Base-by-base conservation (phyloP, 192 early-diverging fungal genomes). In the Kickxella alabastrina region DNA sequence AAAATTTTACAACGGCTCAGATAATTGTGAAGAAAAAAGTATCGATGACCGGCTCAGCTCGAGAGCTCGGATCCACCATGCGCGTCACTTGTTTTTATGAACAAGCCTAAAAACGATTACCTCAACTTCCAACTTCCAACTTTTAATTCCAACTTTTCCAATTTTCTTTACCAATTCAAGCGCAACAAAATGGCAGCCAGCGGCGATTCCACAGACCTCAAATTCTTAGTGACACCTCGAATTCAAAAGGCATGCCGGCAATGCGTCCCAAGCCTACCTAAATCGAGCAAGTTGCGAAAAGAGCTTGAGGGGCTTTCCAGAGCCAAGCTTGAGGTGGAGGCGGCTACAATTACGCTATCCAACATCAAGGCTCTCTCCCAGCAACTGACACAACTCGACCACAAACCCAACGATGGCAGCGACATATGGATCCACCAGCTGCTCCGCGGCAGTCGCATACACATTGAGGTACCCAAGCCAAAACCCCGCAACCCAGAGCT, bases 401-500 rank as follows among this genome's bases (percentile, higher is more conserved):
- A 22, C 18, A 18, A 3, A 10, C n/a, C 27, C 1, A 3, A 6
- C 9, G 10, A 14, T 23, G 37, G 7, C n/a, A n/a, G n/a, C n/a
- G 40, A 25, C 9, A 10, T 47, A n/a, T 76, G 66, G 65, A 40
- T 76, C 3, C 56, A 63, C 28, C 52, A 64, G 52, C 48, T 76
- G 7, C 46, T 76, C 2, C 52, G 28, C 1, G 73, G 66, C 22
- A 76, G 73, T 29, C 49, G 38, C 15, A 60, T 75, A 0, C 15
- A 68, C 35, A 39, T 75, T 24, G 61, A 46, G 10, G 21, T 29
- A 18, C 60, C 54, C 7, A 29, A 46, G 42, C 26, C 49, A 4
- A 54, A 48, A 32, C 57, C 54, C 19, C 57, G 65, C 32, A 59
- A 75, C 26, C 72, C 72, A 5, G 61, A 62, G 52, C 57, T 75